Conservation (phyloP, 345 rosid genomes). For the Ailanthus altissimus region DNA sequence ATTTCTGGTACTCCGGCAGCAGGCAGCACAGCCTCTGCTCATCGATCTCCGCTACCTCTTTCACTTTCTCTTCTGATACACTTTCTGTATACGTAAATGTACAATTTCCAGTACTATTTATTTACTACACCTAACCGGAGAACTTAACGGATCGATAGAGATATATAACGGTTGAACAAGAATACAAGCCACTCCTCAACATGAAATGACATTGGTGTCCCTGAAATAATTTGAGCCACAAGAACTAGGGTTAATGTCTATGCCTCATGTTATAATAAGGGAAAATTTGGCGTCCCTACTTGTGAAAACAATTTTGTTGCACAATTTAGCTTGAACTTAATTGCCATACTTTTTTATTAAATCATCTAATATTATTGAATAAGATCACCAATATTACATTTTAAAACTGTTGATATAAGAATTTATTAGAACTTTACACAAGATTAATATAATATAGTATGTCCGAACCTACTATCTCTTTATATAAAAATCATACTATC, state of each 20-base stretch:
- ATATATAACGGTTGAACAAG: not conserved
- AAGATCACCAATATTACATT: no score
- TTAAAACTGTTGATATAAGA: no score
- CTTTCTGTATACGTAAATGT: not conserved
- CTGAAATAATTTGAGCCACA: not conserved
- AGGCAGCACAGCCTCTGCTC: not conserved
- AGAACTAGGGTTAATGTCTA: not conserved
- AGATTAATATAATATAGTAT: no score
- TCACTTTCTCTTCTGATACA: not conserved
- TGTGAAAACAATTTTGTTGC: not conserved
- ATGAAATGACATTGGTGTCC: not conserved
- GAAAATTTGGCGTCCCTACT: not conserved
- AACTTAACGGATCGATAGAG: not conserved
- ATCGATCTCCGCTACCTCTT: not conserved
- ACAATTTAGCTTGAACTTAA: not conserved
- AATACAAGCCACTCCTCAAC: not conserved
- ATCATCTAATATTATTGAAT: no score
- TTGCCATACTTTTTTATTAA: no score
- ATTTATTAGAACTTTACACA: no score
- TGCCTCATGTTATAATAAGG: not conserved
- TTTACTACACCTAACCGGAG: not conserved
- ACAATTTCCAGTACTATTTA: not conserved
- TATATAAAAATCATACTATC: no score
- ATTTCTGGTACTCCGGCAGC: slow-evolving; percentile 16
- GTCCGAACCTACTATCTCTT: no score